Base-by-base conservation (phyloP, 495 filamentous ascomycete species). In the Tirmania nivea region DNA sequence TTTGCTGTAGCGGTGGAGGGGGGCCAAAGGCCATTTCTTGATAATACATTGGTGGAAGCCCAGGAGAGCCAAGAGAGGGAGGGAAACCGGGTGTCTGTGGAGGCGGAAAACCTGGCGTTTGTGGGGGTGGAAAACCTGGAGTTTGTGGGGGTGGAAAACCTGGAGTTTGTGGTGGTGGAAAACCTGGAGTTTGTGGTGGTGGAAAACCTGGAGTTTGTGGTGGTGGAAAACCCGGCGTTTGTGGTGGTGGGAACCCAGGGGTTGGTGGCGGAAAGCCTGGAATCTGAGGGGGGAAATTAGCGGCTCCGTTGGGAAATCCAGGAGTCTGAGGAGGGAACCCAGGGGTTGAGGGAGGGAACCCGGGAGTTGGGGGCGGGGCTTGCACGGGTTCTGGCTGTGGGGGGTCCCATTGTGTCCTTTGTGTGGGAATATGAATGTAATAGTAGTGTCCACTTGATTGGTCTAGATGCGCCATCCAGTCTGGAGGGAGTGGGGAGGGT, bases 401-500 rank as follows among this genome's bases (percentile, higher is more conserved):
- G 61, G 94, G 94, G 59, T 97, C 90, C 90, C 90, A 97, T 65
- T 97, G 90, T 11, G 90, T 97, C 3, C 86, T 85, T 63, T 95
- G 90, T 0, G 90, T 88, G 10, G 90, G 81, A 16, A 97, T 75
- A 65, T 97, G 92, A 57, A 97, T 97, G 64, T 97, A 97, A 64
- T 97, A 97, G 65, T 96, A 97, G 63, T 95, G 90, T 8, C 92
- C 90, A 4, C 87, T 94, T 62, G 80, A 94, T 42, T 83, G 82
- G 63, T 97, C 90, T 8, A 96, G 73, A 62, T 96, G 92, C 11
- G 92, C 88, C 64, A 96, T 96, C 90, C 90, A 97, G 10, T 92
- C 90, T 64, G 96, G 92, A 12, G 90, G 90, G 10, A 97, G 73
- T 11, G 88, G 90, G 8, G 90, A 92, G 10, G 88, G 90, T 25